Base-by-base conservation (phyloP, 805 yeast species). In the Nakazawaea pomicola region DNA sequence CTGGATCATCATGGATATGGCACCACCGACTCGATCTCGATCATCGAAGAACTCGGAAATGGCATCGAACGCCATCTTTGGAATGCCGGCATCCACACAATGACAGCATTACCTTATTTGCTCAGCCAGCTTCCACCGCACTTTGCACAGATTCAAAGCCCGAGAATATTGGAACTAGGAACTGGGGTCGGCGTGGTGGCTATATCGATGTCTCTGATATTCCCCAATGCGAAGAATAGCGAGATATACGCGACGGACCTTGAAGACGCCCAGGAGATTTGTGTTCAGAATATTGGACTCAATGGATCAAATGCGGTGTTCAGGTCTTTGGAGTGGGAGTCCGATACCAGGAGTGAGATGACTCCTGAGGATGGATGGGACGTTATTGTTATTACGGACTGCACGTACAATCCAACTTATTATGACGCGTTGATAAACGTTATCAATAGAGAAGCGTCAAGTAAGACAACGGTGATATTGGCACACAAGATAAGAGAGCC, bases 111-210 rank as follows among this genome's bases (percentile, higher is more conserved):
- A 16, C 36, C 40, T 10, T 32, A 14, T 4, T 17, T 31, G 15
- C 10, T 24, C 9, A 14, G 23, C 8, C 33, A 39, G 15, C 6
- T 18, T 11, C 18, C 17, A 10, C n/a, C n/a, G n/a, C n/a, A n/a
- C n/a, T n/a, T n/a, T n/a, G 1, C 14, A 10, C 10, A 18, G 17
- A 15, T 24, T 7, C 11, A 8, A 16, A 20, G n/a, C 9, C 14
- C 25, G 23, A 49, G 50, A 2, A 51, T 67, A 2, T 40, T 68
- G 10, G 73, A 68, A 43, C 52, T 68, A 2, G 73, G 73, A 1
- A 58, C 72, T 3, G 73, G 73, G 1, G 65, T 70, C 36, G 73
- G 73, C 1, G 46, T 66, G 0, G 63, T 62, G 0, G 64, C 70
- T 3, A 38, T 65, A 4, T 53, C 56, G 6, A 29, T 67, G 18